These are phyloP conservation scores for Cyberlindnera nakhonratchasimensis DNA, from an alignment of 805 yeast genomes.

Conservation along the genomic window DNA sequence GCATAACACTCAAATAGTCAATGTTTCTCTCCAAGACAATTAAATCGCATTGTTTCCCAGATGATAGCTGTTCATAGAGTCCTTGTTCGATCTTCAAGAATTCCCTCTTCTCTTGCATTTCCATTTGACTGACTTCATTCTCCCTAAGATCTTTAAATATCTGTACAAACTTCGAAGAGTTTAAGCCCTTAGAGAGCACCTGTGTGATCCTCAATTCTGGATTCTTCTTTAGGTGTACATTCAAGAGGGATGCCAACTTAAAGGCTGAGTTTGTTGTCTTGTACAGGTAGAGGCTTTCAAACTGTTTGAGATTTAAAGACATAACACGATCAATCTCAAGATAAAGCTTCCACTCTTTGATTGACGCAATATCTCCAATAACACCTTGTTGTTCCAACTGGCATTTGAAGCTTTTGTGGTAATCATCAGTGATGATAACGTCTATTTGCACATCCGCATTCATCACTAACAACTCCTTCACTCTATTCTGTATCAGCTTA, in stretches of 20 bases:
- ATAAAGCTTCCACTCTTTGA: slow-evolving; percentile 19
- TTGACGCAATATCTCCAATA: slow-evolving; percentile 19
- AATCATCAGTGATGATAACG: slow-evolving; percentile 35
- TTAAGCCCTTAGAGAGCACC: slow-evolving; percentile 55
- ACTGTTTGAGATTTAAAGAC: slow-evolving; percentile 18
- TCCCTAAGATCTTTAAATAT: slow-evolving; percentile 33
- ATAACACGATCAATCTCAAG: slow-evolving; percentile 10
- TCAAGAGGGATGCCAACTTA: slow-evolving; percentile 37
- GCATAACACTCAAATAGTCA: slow-evolving; percentile 67
- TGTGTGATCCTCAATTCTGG: slow-evolving; percentile 47
- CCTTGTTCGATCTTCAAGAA: slow-evolving; percentile 24
- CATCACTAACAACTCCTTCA: slow-evolving; percentile 18
- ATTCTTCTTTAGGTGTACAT: slow-evolving; percentile 42
- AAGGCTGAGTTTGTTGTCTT: slow-evolving; percentile 30
- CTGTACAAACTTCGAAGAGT: slow-evolving; percentile 47
- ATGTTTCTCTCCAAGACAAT: slow-evolving; percentile 75
- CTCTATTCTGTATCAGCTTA: slow-evolving; percentile 13
- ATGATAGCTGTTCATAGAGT: slow-evolving; percentile 35
- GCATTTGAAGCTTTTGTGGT: slow-evolving; percentile 33
- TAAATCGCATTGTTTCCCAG: slow-evolving; percentile 57
- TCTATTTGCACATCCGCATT: slow-evolving; percentile 19
- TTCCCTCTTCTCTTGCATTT: slow-evolving; percentile 34
- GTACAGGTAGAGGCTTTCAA: slow-evolving; percentile 37
- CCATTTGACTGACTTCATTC: slow-evolving; percentile 30
- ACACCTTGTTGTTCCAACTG: slow-evolving; percentile 27